phyloP scores from a whole-genome alignment of 2,329 filamentous ascomycete species.

The Nothophaeocryptopus gaeumannii region DNA sequence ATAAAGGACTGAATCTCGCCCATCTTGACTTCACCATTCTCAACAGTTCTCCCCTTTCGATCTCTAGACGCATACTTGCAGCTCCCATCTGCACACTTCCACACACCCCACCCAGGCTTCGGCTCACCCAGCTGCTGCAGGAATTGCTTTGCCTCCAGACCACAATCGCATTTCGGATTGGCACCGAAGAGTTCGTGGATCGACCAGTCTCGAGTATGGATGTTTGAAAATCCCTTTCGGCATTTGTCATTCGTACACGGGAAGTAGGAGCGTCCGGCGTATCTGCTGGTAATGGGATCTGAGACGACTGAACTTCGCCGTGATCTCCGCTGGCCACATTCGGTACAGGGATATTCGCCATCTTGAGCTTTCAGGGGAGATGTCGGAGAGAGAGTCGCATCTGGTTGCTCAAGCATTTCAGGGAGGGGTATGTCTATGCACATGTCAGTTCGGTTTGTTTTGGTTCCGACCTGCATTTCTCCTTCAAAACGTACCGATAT shows the following conservation, averaged over 20 bases:
- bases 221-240: slow-evolving; percentile 11
- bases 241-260: slow-evolving; percentile 19
- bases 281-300: slow-evolving; percentile 6
- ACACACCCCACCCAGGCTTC: slow-evolving; percentile 21
- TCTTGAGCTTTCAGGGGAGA: slow-evolving; percentile 8
- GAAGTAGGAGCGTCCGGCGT: slow-evolving; percentile 15
- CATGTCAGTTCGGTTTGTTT: background rate
- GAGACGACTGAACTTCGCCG: slow-evolving; percentile 14
- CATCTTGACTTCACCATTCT: slow-evolving; percentile 19
- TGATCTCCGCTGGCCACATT: slow-evolving; percentile 16
- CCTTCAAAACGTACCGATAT: slow-evolving; percentile 2
- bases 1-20: slow-evolving; percentile 22
- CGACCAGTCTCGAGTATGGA: slow-evolving; percentile 16
- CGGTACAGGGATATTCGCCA: slow-evolving; percentile 19
- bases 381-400: slow-evolving; percentile 1
- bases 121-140: slow-evolving; percentile 1
- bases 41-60: slow-evolving; percentile 19
- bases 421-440: slow-evolving; percentile 16
- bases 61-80: slow-evolving; percentile 23
- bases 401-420: slow-evolving; percentile 14
- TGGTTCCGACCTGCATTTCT: no score
- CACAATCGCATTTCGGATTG: slow-evolving; percentile 22
- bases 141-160: slow-evolving; percentile 14
- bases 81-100: slow-evolving; percentile 19
- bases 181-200: slow-evolving; percentile 19